Conservation (phyloP, 306 rosid genomes). For the Pyrus bretschneideri region DNA sequence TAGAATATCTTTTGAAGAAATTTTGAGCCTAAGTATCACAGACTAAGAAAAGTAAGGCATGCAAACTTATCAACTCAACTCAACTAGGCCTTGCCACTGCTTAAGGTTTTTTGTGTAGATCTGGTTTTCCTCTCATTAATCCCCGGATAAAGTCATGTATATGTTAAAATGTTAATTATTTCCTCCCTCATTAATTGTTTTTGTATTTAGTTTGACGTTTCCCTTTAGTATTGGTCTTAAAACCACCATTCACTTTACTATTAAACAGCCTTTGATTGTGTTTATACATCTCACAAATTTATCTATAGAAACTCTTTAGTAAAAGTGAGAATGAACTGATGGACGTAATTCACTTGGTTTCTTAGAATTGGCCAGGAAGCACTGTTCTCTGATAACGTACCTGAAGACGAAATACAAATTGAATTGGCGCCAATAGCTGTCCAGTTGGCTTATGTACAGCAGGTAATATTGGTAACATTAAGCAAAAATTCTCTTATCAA, state of each 20-base stretch:
- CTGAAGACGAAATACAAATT: conserved; percentile 76
- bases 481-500: background rate
- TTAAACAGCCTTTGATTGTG: background rate
- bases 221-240: background rate
- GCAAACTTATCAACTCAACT: background rate
- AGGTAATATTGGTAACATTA: conserved; percentile 34
- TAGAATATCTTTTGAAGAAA: background rate
- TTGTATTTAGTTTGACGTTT: background rate
- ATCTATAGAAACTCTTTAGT: background rate
- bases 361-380: conserved; percentile 85
- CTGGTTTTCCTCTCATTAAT: background rate
- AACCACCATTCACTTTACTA: background rate
- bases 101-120: background rate
- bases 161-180: conserved; percentile 1
- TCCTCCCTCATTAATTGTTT: background rate
- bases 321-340: conserved; percentile 5
- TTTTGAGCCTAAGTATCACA: background rate
- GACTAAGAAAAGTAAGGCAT: background rate
- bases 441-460: conserved; percentile 91
- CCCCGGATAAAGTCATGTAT: background rate
- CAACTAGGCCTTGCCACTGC: background rate
- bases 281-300: conserved; percentile 4
- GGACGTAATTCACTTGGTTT: conserved; percentile 20
- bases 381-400: conserved; percentile 60
- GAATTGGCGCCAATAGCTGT: conserved; percentile 93